Base-by-base conservation (phyloP, 1,284 basidiomycete genomes). In the Ustilago curta region DNA sequence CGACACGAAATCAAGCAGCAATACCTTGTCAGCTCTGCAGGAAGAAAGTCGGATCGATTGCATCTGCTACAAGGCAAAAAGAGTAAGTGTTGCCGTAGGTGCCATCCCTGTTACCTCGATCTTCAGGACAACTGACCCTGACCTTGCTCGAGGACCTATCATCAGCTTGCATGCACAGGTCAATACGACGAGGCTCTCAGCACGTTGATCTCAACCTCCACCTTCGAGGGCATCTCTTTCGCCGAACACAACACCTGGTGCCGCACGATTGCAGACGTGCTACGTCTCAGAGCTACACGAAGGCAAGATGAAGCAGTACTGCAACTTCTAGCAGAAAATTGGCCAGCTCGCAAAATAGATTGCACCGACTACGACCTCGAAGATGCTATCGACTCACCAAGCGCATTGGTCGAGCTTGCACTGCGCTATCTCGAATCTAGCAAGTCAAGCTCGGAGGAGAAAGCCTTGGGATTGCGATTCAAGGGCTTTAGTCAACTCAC, bases 161-260 rank as follows among this genome's bases (percentile, higher is more conserved):
- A 8, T 32, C 55, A 69, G 63, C 59, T 68, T 7, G 44, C 73
- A 9, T 44, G 49, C 3, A 42, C 49, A n/a, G 73, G 73, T 29
- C 58, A 21, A 18, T 76, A 76, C 52, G 69, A 76, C 8, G 53
- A 64, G 19, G 73, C 68, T 16, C 61, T 76, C 23, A 47, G 44
- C 39, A 32, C 59, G 18, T 62, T 76, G 31, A 23, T 76, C 54
- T 56, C 57, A 11, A 58, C 61, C 1, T 23, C 29, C 12, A 54
- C 69, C 4, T 72, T 62, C 48, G n/a, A 37, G 21, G 52, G 48
- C 1, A 54, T 65, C 23, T 69, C 65, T 9, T 65, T 72, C 52
- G 42, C 23, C 56, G 58, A 72, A 29, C 69, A 76, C 35, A 47
- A 31, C 3, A 54, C 8, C 4, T 76, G 73, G 73, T 45, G 50